Percentiles rank a stretch among this genome's conserved stretches.
These are phyloP conservation scores for Gillenia trifoliata DNA, from an alignment of 306 rosid genomes.

Conservation along the genomic window DNA sequence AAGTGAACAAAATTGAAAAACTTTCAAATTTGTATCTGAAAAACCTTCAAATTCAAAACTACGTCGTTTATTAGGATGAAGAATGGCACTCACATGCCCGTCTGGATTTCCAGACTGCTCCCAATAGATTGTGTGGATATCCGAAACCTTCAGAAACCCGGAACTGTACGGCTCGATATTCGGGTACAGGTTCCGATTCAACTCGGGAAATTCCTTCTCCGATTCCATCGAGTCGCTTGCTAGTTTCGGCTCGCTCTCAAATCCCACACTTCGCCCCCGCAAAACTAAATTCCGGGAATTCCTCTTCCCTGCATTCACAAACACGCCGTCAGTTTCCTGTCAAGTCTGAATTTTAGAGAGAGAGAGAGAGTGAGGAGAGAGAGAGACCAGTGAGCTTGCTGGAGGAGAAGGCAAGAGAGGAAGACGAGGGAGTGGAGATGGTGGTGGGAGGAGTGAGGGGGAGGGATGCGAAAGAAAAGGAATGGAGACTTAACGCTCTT, in stretches of 20 bases:
- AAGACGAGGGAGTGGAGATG: background rate
- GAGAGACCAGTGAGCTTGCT: slow-evolving; percentile 8
- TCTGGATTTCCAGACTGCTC: slow-evolving; percentile 86
- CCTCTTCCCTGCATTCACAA: slow-evolving; percentile 31
- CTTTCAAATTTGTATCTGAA: too few species aligned
- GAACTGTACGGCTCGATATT: slow-evolving; percentile 56
- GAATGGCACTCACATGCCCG: slow-evolving; percentile 67
- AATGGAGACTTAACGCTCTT: slow-evolving; percentile 6
- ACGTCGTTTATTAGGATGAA: background rate
- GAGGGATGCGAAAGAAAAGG: slow-evolving; percentile 2
- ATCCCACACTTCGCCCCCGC: slow-evolving; percentile 31
- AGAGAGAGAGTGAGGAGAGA: slow-evolving; percentile 6
- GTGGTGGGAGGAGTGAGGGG: slow-evolving; percentile 19
- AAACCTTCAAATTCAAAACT: background rate
- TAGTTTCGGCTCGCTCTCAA: slow-evolving; percentile 29
- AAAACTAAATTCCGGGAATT: slow-evolving; percentile 22
- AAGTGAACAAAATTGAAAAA: background rate
- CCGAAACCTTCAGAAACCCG: slow-evolving; percentile 74
- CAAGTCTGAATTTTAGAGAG: background rate
- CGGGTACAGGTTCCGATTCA: slow-evolving; percentile 52
- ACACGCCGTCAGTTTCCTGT: slow-evolving; percentile 15
- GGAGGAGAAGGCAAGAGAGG: background rate
- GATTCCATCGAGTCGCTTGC: slow-evolving; percentile 46
- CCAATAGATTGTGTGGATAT: slow-evolving; percentile 77
- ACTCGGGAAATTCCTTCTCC: slow-evolving; percentile 35